phyloP scores from a whole-genome alignment of 164 flowering plant species.

The Stephania japonica region DNA sequence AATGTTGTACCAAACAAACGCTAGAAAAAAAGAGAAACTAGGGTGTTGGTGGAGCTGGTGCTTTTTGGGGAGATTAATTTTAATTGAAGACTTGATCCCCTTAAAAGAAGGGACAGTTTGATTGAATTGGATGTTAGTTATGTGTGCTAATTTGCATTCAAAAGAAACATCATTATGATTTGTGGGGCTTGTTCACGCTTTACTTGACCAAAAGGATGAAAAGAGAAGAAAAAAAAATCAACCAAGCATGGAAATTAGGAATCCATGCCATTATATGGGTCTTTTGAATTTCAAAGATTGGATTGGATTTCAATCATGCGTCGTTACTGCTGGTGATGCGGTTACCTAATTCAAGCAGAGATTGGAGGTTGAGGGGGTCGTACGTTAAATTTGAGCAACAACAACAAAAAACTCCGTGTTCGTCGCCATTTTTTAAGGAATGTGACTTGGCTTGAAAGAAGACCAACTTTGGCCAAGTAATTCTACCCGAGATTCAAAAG shows the following conservation, averaged over 20 bases:
- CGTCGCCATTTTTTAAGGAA: not conserved
- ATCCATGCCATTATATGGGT: not conserved
- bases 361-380: not conserved
- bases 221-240: not conserved
- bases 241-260: not conserved
- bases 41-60: not conserved
- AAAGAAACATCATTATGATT: not conserved
- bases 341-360: not conserved
- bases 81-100: not conserved
- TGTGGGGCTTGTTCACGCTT: not conserved
- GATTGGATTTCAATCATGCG: not conserved
- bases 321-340: not conserved
- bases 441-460: not conserved
- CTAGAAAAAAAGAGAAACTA: not conserved
- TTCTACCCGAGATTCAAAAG: too few species aligned
- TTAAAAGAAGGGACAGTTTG: not conserved
- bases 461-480: too few species aligned
- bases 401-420: not conserved
- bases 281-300: not conserved
- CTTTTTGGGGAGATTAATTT: not conserved
- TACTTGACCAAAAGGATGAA: not conserved
- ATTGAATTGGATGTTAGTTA: not conserved
- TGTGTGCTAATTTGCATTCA: not conserved
- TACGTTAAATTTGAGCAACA: not conserved
- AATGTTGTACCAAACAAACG: not conserved